These are phyloP conservation scores for Cucumis cinereus DNA, from an alignment of 306 rosid species.

Conservation along the genomic window DNA sequence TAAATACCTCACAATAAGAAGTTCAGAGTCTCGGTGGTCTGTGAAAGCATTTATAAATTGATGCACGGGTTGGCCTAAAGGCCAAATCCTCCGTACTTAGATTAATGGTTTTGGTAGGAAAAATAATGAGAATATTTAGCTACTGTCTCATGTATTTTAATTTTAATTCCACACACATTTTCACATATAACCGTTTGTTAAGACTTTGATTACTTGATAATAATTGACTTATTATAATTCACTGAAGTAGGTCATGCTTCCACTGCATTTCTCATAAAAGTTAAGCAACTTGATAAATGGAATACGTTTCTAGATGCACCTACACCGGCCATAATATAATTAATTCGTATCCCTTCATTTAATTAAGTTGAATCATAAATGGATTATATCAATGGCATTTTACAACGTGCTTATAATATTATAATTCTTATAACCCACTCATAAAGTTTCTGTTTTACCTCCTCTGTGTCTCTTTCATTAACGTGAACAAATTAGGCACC, in stretches of 20 bases:
- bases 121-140: not conserved
- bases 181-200: not conserved
- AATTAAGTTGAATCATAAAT: no score
- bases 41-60: constrained; percentile 97
- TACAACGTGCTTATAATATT: no score
- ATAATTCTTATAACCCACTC: no score
- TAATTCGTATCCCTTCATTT: no score
- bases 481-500: no score
- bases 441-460: no score
- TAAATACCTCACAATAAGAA: constrained; percentile 74
- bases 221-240: not conserved
- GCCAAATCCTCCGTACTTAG: constrained; percentile 95
- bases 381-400: no score
- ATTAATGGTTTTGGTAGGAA: not conserved
- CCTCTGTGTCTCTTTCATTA: no score
- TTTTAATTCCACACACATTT: not conserved
- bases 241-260: not conserved
- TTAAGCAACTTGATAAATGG: not conserved
- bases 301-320: not conserved
- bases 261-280: not conserved
- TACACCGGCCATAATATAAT: no score
- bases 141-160: not conserved
- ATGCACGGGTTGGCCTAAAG: constrained; percentile 61
- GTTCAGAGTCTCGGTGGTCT: constrained; percentile 88
- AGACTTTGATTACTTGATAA: not conserved